These are phyloP conservation scores for Agrocybe praecox DNA, from an alignment of 768 basidiomycete species.

Conservation along the genomic window DNA sequence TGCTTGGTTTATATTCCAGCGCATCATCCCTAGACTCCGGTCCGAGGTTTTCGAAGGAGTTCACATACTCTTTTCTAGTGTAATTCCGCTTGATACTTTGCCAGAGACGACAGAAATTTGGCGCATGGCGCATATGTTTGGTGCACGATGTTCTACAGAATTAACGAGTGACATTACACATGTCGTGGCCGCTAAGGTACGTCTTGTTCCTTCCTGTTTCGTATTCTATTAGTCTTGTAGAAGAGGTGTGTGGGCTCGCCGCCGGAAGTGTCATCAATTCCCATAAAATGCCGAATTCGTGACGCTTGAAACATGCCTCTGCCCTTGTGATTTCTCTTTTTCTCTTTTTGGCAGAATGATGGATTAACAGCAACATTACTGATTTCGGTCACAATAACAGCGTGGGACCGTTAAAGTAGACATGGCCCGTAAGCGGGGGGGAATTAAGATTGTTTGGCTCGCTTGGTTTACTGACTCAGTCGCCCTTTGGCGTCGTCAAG, in stretches of 20 bases:
- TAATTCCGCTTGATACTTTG: slow-evolving; percentile 86
- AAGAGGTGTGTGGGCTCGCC: not conserved
- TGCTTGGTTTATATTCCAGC: slow-evolving; percentile 42
- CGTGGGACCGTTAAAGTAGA: slow-evolving; percentile 93
- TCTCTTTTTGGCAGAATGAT: slow-evolving; percentile 11
- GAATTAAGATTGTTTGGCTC: slow-evolving; percentile 84
- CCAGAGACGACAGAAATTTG: slow-evolving; percentile 85
- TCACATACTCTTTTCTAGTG: slow-evolving; percentile 89
- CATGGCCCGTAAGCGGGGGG: slow-evolving; percentile 72
- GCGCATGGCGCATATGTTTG: slow-evolving; percentile 86
- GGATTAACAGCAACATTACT: not conserved
- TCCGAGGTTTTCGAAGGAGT: slow-evolving; percentile 74
- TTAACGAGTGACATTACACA: slow-evolving; percentile 75
- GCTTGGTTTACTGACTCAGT: slow-evolving; percentile 90
- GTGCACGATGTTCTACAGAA: slow-evolving; percentile 78
- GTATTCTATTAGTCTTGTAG: not conserved
- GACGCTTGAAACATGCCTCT: slow-evolving; percentile 1
- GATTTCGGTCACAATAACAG: slow-evolving; percentile 35
- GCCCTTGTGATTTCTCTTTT: not conserved
- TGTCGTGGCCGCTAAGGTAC: slow-evolving; percentile 87
- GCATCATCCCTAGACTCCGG: slow-evolving; percentile 85
- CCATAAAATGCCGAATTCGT: not conserved
- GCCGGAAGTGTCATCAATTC: not conserved
- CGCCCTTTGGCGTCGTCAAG: slow-evolving; percentile 83
- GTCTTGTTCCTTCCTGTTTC: slow-evolving; percentile 1